Conservation (phyloP, 495 filamentous ascomycete genomes). For the Trichoderma virens region DNA sequence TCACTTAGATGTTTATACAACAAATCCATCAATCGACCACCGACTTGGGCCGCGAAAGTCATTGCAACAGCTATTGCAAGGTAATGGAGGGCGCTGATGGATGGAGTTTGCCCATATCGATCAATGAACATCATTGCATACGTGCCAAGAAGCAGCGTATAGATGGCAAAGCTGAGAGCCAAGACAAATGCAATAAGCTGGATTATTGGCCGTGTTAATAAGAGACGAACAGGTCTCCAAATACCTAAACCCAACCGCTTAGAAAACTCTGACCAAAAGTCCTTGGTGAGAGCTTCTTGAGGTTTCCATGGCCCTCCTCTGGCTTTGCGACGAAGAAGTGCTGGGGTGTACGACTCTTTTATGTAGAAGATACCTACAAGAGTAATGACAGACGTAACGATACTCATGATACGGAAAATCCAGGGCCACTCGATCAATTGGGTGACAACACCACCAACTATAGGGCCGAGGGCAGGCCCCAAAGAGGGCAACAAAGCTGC, state of each 20-base stretch:
- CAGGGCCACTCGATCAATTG: background rate
- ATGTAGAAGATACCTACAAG: background rate
- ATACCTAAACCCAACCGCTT: background rate
- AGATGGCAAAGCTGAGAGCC: background rate
- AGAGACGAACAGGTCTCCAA: background rate
- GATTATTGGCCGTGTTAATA: background rate
- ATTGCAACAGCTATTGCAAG: background rate
- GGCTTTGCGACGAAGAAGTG: background rate
- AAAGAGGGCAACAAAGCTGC: background rate
- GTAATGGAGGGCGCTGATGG: background rate
- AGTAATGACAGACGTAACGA: background rate
- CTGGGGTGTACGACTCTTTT: background rate
- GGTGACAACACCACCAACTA: background rate
- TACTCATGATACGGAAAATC: background rate
- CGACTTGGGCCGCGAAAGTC: background rate
- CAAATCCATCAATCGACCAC: background rate
- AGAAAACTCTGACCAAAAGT: background rate
- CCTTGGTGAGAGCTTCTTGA: background rate
- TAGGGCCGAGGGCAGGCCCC: background rate
- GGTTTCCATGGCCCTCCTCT: background rate
- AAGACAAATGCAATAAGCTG: background rate
- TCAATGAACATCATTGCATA: background rate
- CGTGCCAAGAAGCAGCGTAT: background rate
- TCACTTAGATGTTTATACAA: background rate
- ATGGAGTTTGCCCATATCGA: background rate